Evolutionary conservation across 2,329 filamentous ascomycete species (phyloP), one percentile per base, ranked within the genome.

Genomic region (Dothidotthia symphoricarpi): DNA sequence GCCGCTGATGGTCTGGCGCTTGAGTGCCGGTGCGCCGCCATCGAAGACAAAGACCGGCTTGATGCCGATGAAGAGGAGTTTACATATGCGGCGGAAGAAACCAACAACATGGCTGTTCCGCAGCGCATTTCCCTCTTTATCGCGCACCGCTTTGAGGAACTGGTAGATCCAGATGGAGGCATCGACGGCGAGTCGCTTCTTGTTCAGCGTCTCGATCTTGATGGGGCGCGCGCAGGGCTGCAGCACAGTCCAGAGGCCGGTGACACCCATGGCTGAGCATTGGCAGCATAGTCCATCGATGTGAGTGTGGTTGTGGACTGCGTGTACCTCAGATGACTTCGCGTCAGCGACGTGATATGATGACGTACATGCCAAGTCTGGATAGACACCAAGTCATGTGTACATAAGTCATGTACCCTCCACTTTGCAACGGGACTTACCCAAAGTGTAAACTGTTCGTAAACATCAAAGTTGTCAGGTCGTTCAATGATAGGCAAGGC

Each of bases 81-180:
- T 98, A 77, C 93, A 98, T 65, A 98, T 95, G 44, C 93, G 83
- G 34, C 93, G 87, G 70, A 98, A 98, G 79, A 98, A 98, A 26
- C 94, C 93, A 28, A 98, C 88, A 24, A 98, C 81, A 61, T 98
- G 93, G 19, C 88, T 91, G 71, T 96, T 98, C 49, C 90, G 88
- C 35, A 98, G 76, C 1, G 93, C 93, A 62, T 98, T 95, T 36
- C 93, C 93, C 69, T 98, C 93, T 61, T 97, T 96, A 70, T 98
- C 93, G 57, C 93, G 90, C 9, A 98, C 93, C 8, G 94, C 93
- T 72, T 98, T 98, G 57, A 98, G 81, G 61, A 98, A 98, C 64
- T 98, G 93, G 75, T 98, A 98, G 57, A 98, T 97, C 93, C 93
- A 98, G 64, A 98, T 98, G 10, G 90, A 96, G 41, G 94, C 93